phyloP scores from a whole-genome alignment of 2,329 filamentous ascomycete species.

The Fusarium sp. region DNA sequence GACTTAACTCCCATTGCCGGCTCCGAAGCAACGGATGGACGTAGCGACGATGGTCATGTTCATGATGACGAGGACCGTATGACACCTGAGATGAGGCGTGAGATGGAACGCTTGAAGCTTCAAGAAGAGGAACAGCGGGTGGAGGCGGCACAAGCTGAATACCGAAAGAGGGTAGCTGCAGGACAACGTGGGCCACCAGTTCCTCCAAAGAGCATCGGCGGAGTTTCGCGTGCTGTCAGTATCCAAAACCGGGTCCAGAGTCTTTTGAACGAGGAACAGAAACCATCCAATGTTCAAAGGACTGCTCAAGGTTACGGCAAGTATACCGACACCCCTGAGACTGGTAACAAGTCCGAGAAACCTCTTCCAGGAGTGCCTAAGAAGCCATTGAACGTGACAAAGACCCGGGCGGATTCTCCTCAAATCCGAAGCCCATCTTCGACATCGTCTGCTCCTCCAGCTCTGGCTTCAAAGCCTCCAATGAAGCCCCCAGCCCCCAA shows the following conservation, averaged over 20 bases:
- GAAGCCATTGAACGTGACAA: slow-evolving; percentile 60
- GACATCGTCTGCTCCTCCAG: slow-evolving; percentile 40
- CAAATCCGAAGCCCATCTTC: slow-evolving; percentile 35
- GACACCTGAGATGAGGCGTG: slow-evolving; percentile 87
- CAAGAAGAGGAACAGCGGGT: slow-evolving; percentile 92
- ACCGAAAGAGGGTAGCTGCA: slow-evolving; percentile 77
- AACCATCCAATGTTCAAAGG: slow-evolving; percentile 64
- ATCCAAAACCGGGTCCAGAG: slow-evolving; percentile 94
- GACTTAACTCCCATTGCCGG: slow-evolving; percentile 77
- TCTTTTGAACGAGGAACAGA: slow-evolving; percentile 81
- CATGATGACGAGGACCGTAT: slow-evolving; percentile 73
- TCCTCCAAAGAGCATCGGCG: slow-evolving; percentile 66
- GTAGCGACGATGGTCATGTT: slow-evolving; percentile 72
- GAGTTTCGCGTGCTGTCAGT: slow-evolving; percentile 75
- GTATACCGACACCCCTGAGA: slow-evolving; percentile 71
- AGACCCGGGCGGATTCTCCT: slow-evolving; percentile 46
- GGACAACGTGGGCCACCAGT: slow-evolving; percentile 53
- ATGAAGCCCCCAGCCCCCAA: slow-evolving; percentile 66
- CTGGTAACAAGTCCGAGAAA: slow-evolving; percentile 53
- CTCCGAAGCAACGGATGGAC: slow-evolving; percentile 72
- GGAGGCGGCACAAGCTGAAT: slow-evolving; percentile 87
- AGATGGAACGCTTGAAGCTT: slow-evolving; percentile 83
- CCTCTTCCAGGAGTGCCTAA: slow-evolving; percentile 59
- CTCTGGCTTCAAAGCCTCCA: slow-evolving; percentile 43
- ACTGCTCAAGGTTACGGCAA: slow-evolving; percentile 92